Evolutionary conservation across 495 filamentous ascomycete species (phyloP).

Genomic region (Hyaloscypha finlandica): DNA sequence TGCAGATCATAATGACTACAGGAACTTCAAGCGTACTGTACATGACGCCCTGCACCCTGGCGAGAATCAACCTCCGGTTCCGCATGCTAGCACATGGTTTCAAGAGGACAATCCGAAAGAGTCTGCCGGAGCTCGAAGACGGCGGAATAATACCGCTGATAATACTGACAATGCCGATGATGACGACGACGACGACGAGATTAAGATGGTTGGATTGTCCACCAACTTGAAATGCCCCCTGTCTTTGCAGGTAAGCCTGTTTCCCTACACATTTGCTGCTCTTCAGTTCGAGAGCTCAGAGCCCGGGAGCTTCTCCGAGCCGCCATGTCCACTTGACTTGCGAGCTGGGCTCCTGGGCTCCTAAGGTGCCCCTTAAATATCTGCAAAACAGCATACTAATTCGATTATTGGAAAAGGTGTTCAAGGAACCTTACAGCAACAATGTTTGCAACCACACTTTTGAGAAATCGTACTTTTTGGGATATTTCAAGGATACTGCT

Average conservation of each 20-base stretch:
- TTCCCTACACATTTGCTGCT: no score
- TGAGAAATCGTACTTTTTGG: slow-evolving; percentile 69
- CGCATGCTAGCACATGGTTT: slow-evolving; percentile 52
- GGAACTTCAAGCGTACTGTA: slow-evolving; percentile 72
- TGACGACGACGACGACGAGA: slow-evolving; percentile 67
- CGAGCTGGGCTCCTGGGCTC: no score
- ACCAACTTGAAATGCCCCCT: slow-evolving; percentile 78
- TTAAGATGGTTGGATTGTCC: slow-evolving; percentile 68
- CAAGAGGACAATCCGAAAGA: slow-evolving; percentile 27
- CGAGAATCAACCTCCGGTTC: slow-evolving; percentile 60
- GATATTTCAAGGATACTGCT: slow-evolving; percentile 27
- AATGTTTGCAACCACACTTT: slow-evolving; percentile 81
- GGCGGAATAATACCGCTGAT: slow-evolving; percentile 29
- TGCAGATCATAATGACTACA: slow-evolving; percentile 73
- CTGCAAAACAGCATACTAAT: no score
- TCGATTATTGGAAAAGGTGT: slow-evolving; percentile 30
- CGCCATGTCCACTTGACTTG: no score
- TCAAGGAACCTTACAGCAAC: slow-evolving; percentile 73
- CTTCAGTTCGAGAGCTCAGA: no score
- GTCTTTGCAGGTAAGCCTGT: slow-evolving; percentile 55
- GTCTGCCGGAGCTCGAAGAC: slow-evolving; percentile 23
- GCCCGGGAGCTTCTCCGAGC: no score
- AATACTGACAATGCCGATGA: slow-evolving; percentile 20
- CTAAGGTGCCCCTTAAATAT: no score
- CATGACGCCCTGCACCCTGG: slow-evolving; percentile 73